A percentile compares a stretch with the other conserved stretches of the same genome.
phyloP scores from a whole-genome alignment of 73 alveolate species.

The Durusdinium trenchii region DNA sequence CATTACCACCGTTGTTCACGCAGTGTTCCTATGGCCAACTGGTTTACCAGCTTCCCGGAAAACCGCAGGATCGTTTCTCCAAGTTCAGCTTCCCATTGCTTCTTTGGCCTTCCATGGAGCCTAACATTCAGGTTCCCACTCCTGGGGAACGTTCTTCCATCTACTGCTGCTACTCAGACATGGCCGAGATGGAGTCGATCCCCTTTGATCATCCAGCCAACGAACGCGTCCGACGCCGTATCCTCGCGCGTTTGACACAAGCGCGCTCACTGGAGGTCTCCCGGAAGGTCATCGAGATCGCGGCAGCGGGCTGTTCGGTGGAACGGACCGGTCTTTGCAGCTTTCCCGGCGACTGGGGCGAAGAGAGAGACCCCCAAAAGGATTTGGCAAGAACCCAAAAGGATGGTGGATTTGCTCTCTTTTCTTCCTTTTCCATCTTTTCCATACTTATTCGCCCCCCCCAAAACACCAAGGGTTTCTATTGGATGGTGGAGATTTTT shows the following conservation, averaged over 20 bases:
- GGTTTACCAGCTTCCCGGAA: constrained; percentile 62
- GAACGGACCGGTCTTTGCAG: constrained; percentile 65
- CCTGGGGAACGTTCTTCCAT: constrained; percentile 77
- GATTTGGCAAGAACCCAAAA: neutral
- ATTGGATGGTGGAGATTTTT: neutral
- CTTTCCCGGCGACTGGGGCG: constrained; percentile 48
- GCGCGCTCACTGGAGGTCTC: neutral
- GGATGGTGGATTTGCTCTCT: neutral
- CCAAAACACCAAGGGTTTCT: too few relatives aligned
- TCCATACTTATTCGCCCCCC: too few relatives aligned
- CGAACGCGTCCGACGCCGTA: constrained; percentile 67
- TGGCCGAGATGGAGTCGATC: constrained; percentile 67
- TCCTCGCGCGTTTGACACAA: constrained; percentile 39
- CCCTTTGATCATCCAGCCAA: constrained; percentile 70
- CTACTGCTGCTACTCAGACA: constrained; percentile 72
- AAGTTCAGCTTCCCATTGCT: constrained; percentile 77
- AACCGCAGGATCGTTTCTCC: constrained; percentile 88
- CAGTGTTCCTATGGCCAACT: constrained; percentile 87
- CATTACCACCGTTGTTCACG: constrained; percentile 73
- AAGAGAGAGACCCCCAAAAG: neutral
- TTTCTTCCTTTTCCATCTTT: too few relatives aligned
- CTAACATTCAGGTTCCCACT: constrained; percentile 31
- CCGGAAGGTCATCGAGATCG: constrained; percentile 53
- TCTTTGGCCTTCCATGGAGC: constrained; percentile 68
- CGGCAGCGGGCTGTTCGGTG: constrained; percentile 58